phyloP scores from a whole-genome alignment of 345 rosid species.

The Camelina sativa region DNA sequence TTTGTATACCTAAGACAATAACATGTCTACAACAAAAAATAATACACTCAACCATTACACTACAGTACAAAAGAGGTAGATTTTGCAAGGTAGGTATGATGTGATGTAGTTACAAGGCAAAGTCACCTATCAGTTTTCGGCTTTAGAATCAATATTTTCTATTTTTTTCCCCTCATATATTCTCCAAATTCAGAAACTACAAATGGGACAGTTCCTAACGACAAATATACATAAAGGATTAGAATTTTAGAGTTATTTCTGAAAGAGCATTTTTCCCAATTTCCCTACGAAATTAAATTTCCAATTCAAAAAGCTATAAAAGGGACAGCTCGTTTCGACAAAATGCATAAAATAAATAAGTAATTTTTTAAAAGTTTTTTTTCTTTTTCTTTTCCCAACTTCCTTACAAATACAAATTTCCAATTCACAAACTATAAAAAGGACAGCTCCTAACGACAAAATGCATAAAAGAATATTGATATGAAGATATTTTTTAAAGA shows the following conservation, averaged over 20 bases:
- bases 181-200: slow-evolving; percentile 6
- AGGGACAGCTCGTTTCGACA: slow-evolving; percentile 29
- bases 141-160: neutral
- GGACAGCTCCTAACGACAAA: slow-evolving; percentile 38
- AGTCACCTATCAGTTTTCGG: slow-evolving; percentile 19
- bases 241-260: neutral
- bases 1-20: neutral
- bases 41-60: neutral
- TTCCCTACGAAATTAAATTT: slow-evolving; percentile 1
- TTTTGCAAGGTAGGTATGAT: slow-evolving; percentile 36
- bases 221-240: slow-evolving; percentile 15
- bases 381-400: neutral
- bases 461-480: slow-evolving; percentile 2
- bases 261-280: neutral
- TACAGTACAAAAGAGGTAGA: slow-evolving; percentile 10
- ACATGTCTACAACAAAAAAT: slow-evolving; percentile 23
- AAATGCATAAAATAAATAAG: neutral
- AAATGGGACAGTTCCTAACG: slow-evolving; percentile 25
- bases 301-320: slow-evolving; percentile 23
- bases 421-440: slow-evolving; percentile 3
- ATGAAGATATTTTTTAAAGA: neutral
- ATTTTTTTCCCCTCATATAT: neutral
- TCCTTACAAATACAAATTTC: slow-evolving; percentile 6
- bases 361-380: neutral
- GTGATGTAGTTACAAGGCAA: slow-evolving; percentile 28